phyloP scores from a whole-genome alignment of 768 basidiomycete genomes.

The Peribolospora baueri region DNA sequence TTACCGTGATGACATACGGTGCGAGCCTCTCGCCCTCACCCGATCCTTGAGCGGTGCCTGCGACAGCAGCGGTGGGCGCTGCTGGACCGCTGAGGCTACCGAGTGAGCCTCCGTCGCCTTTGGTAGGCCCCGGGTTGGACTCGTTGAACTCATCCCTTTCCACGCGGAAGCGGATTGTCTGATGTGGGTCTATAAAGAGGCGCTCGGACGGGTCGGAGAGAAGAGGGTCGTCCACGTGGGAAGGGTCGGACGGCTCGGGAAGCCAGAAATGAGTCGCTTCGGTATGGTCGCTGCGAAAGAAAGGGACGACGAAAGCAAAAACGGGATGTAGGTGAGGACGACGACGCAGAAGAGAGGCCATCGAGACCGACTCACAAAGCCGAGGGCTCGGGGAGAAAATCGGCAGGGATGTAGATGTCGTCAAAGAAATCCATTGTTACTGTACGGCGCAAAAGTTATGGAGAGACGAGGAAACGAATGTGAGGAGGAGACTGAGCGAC shows the following conservation, averaged over 20 bases:
- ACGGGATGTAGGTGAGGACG: neutral
- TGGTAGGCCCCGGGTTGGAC: slow-evolving; percentile 9
- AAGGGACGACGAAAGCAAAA: neutral
- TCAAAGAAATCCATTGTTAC: slow-evolving; percentile 82
- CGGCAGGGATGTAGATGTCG: slow-evolving; percentile 61
- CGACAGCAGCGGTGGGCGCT: neutral
- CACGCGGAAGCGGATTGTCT: slow-evolving; percentile 11
- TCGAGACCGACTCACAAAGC: slow-evolving; percentile 16
- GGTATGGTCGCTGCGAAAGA: slow-evolving; percentile 16
- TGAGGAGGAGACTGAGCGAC: slow-evolving; percentile 1
- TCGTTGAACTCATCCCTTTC: slow-evolving; percentile 13
- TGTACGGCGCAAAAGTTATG: slow-evolving; percentile 15
- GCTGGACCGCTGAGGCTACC: neutral
- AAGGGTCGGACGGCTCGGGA: slow-evolving; percentile 1
- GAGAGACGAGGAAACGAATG: neutral
- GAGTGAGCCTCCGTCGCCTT: neutral
- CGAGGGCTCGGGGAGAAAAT: slow-evolving; percentile 51
- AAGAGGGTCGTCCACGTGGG: slow-evolving; percentile 3
- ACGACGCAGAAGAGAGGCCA: neutral
- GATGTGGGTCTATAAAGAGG: slow-evolving; percentile 10
- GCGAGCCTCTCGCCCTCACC: slow-evolving; percentile 5
- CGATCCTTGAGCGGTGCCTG: neutral
- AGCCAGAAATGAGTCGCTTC: slow-evolving; percentile 20
- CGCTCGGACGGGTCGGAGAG: slow-evolving; percentile 7
- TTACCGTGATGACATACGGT: slow-evolving; percentile 19